Evolutionary conservation across 306 rosid genomes (phyloP).

Genomic region (Herpetospermum pedunculosum): DNA sequence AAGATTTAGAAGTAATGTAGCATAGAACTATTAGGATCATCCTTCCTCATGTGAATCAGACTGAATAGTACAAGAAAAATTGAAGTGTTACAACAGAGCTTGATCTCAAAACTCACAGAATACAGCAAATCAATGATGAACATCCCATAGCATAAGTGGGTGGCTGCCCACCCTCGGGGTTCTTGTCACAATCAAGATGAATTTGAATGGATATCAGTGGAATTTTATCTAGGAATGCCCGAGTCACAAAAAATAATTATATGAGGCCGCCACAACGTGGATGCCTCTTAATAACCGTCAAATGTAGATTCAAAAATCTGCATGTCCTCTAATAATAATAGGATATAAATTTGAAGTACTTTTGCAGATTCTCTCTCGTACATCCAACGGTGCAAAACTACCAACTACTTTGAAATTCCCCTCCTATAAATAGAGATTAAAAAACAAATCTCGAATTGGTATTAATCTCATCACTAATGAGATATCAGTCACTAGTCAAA

Average conservation of each 20-base stretch:
- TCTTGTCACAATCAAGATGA: background rate
- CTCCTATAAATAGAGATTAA: background rate
- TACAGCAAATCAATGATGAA: background rate
- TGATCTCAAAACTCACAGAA: background rate
- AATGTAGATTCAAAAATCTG: too few species aligned
- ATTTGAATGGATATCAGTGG: background rate
- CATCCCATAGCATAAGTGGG: background rate
- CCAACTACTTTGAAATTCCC: too few species aligned
- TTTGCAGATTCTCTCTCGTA: too few species aligned
- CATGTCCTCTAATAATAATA: too few species aligned
- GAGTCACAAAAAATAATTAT: too few species aligned
- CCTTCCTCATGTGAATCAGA: background rate
- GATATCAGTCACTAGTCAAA: background rate
- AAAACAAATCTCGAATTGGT: background rate
- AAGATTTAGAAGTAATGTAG: background rate
- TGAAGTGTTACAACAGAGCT: background rate
- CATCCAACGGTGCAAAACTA: too few species aligned
- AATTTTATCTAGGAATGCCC: background rate
- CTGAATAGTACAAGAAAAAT: background rate
- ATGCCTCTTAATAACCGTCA: too few species aligned
- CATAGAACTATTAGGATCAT: background rate
- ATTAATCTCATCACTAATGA: background rate
- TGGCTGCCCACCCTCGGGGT: background rate
- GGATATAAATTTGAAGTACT: too few species aligned
- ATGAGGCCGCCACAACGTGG: too few species aligned